Evolutionary conservation across 257 asterid species (phyloP), one percentile per base, ranked within the genome.

Genomic region (Fraxinus excelsior): DNA sequence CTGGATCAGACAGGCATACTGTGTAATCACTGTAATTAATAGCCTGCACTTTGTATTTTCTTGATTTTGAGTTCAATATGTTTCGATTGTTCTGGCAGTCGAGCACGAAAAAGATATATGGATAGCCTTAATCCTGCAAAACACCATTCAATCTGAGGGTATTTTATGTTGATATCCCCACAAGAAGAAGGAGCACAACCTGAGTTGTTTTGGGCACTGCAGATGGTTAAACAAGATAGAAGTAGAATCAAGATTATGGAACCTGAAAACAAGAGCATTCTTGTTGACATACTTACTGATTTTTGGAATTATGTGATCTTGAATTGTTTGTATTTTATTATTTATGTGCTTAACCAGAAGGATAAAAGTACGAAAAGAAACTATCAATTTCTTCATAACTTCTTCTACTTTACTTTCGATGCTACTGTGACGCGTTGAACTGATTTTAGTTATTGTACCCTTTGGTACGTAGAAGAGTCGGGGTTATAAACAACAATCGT

Each of bases 161-260:
- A 88, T 80, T 66, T 84, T 32, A 91, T 85, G 76, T 71, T 62
- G 56, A 84, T 51, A 31, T 78, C 70, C 16, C 97, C 93, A 70
- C 97, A 91, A 1, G 79, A 85, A 69, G 97, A 88, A 51, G 90
- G 74, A 42, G 70, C 29, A 80, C 94, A 88, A 31, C 21, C 11
- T 1, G 85, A 58, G 19, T 35, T 74, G 38, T 58, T 81, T 80
- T 76, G 80, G 38, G 87, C 88, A 82, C 64, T 71, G 84, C 80
- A 84, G 40, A 23, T 64, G 25, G 76, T 37, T 42, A 70, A 8
- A 44, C 10, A 78, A 67, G 73, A 73, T 9, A 83, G 49, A 53
- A 77, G 80, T 3, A 86, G 82, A 46, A 82, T 62, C 49, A 78
- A 25, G 46, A 72, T 66, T 44, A 58, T 16, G 38, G 38, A 81